Conservation (phyloP, 169 alveolate species). For the Plasmodium vivax region DNA sequence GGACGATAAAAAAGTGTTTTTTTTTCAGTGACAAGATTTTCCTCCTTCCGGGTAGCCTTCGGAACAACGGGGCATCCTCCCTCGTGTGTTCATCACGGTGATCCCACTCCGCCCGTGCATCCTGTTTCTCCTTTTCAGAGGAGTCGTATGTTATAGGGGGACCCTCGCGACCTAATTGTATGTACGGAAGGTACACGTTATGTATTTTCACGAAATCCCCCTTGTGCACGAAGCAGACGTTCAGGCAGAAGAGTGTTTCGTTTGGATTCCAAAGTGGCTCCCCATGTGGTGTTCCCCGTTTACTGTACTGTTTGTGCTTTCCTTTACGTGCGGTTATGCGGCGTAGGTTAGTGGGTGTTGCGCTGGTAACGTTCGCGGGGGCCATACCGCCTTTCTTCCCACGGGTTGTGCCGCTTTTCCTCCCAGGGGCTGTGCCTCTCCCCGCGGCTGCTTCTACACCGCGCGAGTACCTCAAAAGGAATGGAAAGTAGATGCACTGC, state of each 20-base stretch:
- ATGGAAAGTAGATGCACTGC: conserved; percentile 54
- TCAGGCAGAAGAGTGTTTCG: conserved; percentile 42
- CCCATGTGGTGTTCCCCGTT: neutral
- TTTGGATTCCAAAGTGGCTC: conserved; percentile 2
- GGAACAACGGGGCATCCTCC: neutral
- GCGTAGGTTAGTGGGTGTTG: neutral
- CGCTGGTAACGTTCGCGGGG: neutral
- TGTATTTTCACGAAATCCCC: conserved; percentile 55
- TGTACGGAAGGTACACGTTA: conserved; percentile 64
- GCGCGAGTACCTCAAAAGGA: conserved; percentile 1
- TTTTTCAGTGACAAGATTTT: conserved; percentile 27
- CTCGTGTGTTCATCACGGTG: neutral
- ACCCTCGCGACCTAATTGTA: conserved; percentile 2
- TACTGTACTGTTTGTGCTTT: neutral
- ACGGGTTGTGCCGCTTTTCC: neutral
- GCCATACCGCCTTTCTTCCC: neutral
- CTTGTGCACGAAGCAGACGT: conserved; percentile 48
- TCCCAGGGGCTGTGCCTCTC: conserved; percentile 3
- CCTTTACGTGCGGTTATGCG: neutral
- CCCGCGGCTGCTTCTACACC: neutral
- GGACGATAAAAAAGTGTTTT: neutral
- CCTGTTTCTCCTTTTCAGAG: neutral
- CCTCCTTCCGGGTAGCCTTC: neutral
- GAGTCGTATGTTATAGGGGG: neutral
- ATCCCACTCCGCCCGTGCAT: neutral